Evolutionary conservation across 345 rosid genomes (phyloP), one percentile per base, ranked within the genome.

Genomic region (Noccaea bulbosa): DNA sequence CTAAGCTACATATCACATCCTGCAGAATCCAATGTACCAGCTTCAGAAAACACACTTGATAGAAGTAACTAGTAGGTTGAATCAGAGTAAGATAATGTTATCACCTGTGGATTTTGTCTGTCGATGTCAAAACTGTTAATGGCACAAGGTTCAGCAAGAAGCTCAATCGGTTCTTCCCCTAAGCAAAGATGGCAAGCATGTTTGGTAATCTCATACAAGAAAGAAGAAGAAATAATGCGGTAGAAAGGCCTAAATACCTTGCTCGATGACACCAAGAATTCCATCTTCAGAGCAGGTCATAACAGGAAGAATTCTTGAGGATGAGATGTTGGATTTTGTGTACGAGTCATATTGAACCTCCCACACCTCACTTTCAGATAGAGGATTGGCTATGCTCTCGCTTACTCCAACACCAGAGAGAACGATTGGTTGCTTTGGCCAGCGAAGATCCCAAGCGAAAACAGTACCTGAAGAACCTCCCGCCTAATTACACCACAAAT

Each of bases 221-320:
- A 5, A 16, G 15, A 35, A 34, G 16, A 16, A 61, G 4, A 27
- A 3, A 0, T 15, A 51, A 27, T 53, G 65, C 16, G 46, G 67
- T 46, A 4, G 35, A 39, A 61, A 46, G 62, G 67, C 65, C 39
- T 17, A 24, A 27, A 44, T 65, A 90, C 98, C 96, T 90, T 88
- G 89, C 54, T 84, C 87, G 51, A 90, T 70, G 24, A 84, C 85
- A 33, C 91, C 93, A 52, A 93, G 92, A 56, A 93, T 90, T 11
- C 98, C 97, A 78, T 93, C 98, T 85, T 90, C 97, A 0, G 96
- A 87, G 81, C 96, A 86, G 66, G 81, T 80, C 97, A 93, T 88
- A 41, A 86, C 91, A 51, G 96, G 98, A 62, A 90, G 83, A 53
- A 88, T 83, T 62, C 77, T 78, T 12, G 96, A 78, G 54, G 96